phyloP scores from a whole-genome alignment of 768 basidiomycete species.

The Naematelia encephala region DNA sequence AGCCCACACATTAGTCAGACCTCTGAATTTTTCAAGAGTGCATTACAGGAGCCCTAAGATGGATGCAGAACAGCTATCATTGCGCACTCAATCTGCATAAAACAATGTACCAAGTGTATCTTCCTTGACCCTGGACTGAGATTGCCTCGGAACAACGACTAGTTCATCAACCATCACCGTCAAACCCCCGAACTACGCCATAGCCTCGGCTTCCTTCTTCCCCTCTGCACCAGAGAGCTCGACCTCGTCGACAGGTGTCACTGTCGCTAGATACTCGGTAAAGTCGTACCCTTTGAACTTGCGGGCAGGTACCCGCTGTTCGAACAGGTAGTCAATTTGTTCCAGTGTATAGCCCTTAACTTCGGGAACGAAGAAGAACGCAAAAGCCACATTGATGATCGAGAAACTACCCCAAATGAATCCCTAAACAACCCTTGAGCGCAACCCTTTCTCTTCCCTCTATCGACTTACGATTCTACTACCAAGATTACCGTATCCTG shows the following conservation, averaged over 20 bases:
- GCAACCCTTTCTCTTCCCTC: too few relatives aligned
- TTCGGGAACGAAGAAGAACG: constrained; percentile 34
- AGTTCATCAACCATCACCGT: too few relatives aligned
- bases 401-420: constrained; percentile 34
- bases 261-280: neutral
- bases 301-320: constrained; percentile 13
- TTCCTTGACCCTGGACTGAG: too few relatives aligned
- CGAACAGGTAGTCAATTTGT: constrained; percentile 35
- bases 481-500: constrained; percentile 31
- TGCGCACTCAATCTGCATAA: too few relatives aligned
- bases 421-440: too few relatives aligned
- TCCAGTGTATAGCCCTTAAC: constrained; percentile 32
- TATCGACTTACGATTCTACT: constrained; percentile 36
- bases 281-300: constrained; percentile 2
- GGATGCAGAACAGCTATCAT: too few relatives aligned
- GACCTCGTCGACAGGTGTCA: neutral
- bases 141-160: too few relatives aligned
- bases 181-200: neutral
- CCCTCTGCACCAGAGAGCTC: neutral
- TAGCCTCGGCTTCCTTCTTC: neutral
- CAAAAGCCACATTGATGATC: constrained; percentile 20
- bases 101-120: too few relatives aligned
- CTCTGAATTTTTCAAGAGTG: too few relatives aligned
- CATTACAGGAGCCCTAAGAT: too few relatives aligned
- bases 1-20: too few relatives aligned